A percentile compares a stretch with the other conserved stretches of the same genome.
phyloP scores from a whole-genome alignment of 106 monocot species.

The Vanilla planifolia region DNA sequence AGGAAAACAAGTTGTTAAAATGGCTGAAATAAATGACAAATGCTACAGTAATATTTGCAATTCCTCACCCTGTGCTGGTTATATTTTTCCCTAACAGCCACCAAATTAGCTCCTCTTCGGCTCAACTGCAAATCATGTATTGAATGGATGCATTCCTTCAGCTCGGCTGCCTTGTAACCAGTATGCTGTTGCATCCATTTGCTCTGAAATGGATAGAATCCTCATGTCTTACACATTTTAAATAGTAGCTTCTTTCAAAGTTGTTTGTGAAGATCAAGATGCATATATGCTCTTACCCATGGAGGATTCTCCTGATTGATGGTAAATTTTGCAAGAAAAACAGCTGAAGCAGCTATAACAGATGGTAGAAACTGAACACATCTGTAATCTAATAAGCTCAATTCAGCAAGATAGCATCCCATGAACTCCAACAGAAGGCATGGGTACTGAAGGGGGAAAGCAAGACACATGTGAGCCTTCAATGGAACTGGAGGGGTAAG shows the following conservation, averaged over 20 bases:
- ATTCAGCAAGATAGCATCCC: constrained; percentile 57
- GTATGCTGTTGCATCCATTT: constrained; percentile 1
- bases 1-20: neutral
- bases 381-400: constrained; percentile 63
- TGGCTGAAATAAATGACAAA: neutral
- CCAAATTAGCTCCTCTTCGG: constrained; percentile 23
- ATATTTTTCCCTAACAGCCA: constrained; percentile 60
- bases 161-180: constrained; percentile 31
- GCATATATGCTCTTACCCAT: constrained; percentile 39
- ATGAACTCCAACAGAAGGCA: constrained; percentile 38
- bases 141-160: constrained; percentile 29
- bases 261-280: neutral
- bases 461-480: no score
- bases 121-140: constrained; percentile 54
- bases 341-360: constrained; percentile 49
- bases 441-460: neutral
- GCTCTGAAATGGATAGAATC: neutral
- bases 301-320: constrained; percentile 41
- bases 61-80: constrained; percentile 48
- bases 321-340: constrained; percentile 62
- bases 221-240: no score
- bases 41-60: neutral
- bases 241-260: neutral
- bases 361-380: constrained; percentile 68
- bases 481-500: no score